Evolutionary conservation across 306 rosid species (phyloP).

Genomic region (Cicer cuneatum): DNA sequence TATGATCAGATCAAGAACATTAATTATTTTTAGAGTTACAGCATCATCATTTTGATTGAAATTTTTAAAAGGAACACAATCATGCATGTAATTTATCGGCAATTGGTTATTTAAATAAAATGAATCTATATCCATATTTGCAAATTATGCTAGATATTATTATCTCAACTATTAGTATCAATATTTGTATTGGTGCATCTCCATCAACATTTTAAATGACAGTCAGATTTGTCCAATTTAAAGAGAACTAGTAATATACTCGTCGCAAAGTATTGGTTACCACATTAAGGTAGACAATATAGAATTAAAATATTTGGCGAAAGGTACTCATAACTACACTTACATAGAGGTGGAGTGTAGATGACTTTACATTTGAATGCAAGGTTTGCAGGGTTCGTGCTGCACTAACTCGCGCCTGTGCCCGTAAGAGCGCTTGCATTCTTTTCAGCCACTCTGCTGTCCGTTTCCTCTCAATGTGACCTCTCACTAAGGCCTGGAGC

Average conservation of each 20-base stretch:
- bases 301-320: too few species aligned
- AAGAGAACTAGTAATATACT: too few species aligned
- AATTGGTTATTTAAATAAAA: too few species aligned
- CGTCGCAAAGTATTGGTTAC: too few species aligned
- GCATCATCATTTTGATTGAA: neutral
- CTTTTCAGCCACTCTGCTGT: slow-evolving; percentile 68
- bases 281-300: too few species aligned
- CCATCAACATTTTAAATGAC: slow-evolving; percentile 2
- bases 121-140: too few species aligned
- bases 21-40: neutral
- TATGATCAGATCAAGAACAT: slow-evolving; percentile 33
- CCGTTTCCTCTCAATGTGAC: slow-evolving; percentile 85
- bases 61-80: neutral
- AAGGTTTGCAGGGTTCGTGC: slow-evolving; percentile 52
- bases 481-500: slow-evolving; percentile 88
- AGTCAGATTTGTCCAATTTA: neutral
- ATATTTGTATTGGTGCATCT: neutral
- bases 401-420: slow-evolving; percentile 62
- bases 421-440: slow-evolving; percentile 68
- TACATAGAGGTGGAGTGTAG: slow-evolving; percentile 58
- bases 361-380: slow-evolving; percentile 55
- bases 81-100: neutral
- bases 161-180: slow-evolving; percentile 4
- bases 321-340: slow-evolving; percentile 28
- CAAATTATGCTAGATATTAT: neutral